Conservation (phyloP, 2,329 filamentous ascomycete genomes). For the Pseudocercospora vitis region DNA sequence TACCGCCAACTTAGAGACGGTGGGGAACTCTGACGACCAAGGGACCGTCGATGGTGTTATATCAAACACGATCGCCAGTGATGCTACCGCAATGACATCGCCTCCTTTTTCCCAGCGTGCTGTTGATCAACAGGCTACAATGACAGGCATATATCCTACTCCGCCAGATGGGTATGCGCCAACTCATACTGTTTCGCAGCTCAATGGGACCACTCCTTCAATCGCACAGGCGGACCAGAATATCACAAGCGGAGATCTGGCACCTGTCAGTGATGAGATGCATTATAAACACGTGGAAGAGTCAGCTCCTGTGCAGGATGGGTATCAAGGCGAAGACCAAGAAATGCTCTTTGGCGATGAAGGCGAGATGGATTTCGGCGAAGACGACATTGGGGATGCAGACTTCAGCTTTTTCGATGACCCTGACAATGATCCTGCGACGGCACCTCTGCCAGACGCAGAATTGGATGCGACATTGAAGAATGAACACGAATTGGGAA, state of each 20-base stretch:
- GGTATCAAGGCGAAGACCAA: slow-evolving; percentile 31
- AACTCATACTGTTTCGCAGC: slow-evolving; percentile 27
- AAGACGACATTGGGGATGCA: slow-evolving; percentile 59
- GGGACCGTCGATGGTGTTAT: neutral
- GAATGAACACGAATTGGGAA: neutral
- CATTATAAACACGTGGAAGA: slow-evolving; percentile 32
- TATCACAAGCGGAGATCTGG: neutral
- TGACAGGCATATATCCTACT: slow-evolving; percentile 67
- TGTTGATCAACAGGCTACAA: slow-evolving; percentile 42
- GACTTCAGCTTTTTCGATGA: slow-evolving; percentile 85
- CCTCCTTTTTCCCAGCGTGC: slow-evolving; percentile 39
- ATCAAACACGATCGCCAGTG: slow-evolving; percentile 1
- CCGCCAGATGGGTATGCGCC: slow-evolving; percentile 60
- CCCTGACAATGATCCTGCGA: slow-evolving; percentile 40
- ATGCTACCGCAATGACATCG: slow-evolving; percentile 21
- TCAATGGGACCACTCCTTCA: slow-evolving; percentile 20
- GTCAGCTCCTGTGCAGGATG: slow-evolving; percentile 35
- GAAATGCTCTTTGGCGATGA: slow-evolving; percentile 69
- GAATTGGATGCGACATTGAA: neutral
- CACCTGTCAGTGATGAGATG: slow-evolving; percentile 20
- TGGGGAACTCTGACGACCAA: neutral
- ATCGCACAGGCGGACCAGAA: slow-evolving; percentile 19
- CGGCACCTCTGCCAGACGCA: neutral
- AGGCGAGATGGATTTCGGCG: slow-evolving; percentile 27
- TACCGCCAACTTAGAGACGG: neutral